Conservation (phyloP, 2,329 filamentous ascomycete species). For the Exophiala xenobiotica region DNA sequence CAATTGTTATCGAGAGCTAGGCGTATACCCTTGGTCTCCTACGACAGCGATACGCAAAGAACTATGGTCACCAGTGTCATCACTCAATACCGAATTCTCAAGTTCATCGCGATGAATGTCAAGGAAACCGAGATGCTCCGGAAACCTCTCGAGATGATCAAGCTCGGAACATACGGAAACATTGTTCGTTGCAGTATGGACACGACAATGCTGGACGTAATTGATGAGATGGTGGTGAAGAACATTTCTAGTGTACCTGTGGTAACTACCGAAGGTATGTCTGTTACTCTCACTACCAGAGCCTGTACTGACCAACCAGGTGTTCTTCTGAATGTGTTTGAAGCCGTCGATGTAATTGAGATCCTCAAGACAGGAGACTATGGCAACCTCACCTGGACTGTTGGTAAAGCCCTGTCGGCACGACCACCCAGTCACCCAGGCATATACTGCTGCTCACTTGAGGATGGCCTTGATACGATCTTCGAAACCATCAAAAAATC, state of each 20-base stretch:
- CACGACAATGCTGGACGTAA: slow-evolving; percentile 88
- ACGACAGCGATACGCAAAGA: slow-evolving; percentile 88
- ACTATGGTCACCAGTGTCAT: slow-evolving; percentile 95
- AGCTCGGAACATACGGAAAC: slow-evolving; percentile 78
- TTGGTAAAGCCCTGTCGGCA: slow-evolving; percentile 68
- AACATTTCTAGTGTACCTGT: slow-evolving; percentile 96
- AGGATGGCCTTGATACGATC: slow-evolving; percentile 90
- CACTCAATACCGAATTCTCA: slow-evolving; percentile 96
- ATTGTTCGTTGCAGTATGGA: slow-evolving; percentile 84
- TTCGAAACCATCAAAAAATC: slow-evolving; percentile 97
- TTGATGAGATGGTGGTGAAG: slow-evolving; percentile 85
- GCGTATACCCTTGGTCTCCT: slow-evolving; percentile 88
- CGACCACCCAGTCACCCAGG: slow-evolving; percentile 74
- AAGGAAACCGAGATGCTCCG: slow-evolving; percentile 83
- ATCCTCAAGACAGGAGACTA: slow-evolving; percentile 92
- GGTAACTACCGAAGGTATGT: slow-evolving; percentile 68
- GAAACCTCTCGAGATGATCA: slow-evolving; percentile 80
- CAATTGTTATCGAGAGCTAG: slow-evolving; percentile 94
- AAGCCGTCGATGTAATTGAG: slow-evolving; percentile 94
- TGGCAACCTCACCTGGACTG: slow-evolving; percentile 80
- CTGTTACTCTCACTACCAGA: background rate
- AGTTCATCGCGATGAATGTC: slow-evolving; percentile 96
- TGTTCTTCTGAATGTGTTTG: slow-evolving; percentile 88
- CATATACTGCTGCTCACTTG: slow-evolving; percentile 91
- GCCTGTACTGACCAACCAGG: slow-evolving; percentile 40